A percentile compares a stretch with the other conserved stretches of the same genome.
phyloP scores from a whole-genome alignment of 352 stramenopile genomes.

The Proteromonas lacertae region DNA sequence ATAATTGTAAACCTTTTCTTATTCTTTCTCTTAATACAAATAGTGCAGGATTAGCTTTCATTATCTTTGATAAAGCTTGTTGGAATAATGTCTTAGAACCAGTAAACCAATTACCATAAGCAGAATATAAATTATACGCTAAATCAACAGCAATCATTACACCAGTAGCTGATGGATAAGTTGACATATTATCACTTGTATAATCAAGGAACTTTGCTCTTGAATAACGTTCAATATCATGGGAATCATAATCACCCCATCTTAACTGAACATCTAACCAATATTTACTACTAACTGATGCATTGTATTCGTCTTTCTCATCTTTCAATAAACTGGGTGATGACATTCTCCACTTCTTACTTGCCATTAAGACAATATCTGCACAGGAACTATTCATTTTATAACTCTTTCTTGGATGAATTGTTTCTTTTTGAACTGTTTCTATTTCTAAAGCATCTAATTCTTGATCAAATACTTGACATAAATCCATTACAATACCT shows the following conservation, averaged over 20 bases:
- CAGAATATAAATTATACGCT: constrained; percentile 96
- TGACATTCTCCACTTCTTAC: constrained; percentile 88
- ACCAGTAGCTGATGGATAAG: constrained; percentile 92
- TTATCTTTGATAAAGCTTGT: constrained; percentile 99
- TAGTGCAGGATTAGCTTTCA: constrained; percentile 96
- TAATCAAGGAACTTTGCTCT: constrained; percentile 99
- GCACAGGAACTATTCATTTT: constrained; percentile 99
- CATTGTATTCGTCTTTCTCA: constrained; percentile 77
- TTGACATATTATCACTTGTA: constrained; percentile 99
- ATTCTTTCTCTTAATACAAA: constrained; percentile 97
- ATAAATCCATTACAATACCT: constrained; percentile 21
- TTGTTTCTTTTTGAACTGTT: constrained; percentile 98
- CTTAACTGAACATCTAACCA: constrained; percentile 98
- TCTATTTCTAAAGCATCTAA: constrained; percentile 94
- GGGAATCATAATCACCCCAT: constrained; percentile 98
- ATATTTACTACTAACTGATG: constrained; percentile 82
- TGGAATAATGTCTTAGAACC: constrained; percentile 93
- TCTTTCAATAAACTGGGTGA: constrained; percentile 58
- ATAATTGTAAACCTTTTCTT: constrained; percentile 93
- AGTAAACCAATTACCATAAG: constrained; percentile 97
- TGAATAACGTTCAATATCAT: constrained; percentile 96
- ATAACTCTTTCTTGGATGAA: constrained; percentile 97
- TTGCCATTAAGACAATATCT: constrained; percentile 88
- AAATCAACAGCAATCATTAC: constrained; percentile 85
- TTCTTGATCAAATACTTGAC: constrained; percentile 94